A percentile compares a stretch with the other conserved stretches of the same genome.
These are phyloP conservation scores for Setaria italica DNA, from an alignment of 202 grass and related monocot genomes.

Conservation along the genomic window DNA sequence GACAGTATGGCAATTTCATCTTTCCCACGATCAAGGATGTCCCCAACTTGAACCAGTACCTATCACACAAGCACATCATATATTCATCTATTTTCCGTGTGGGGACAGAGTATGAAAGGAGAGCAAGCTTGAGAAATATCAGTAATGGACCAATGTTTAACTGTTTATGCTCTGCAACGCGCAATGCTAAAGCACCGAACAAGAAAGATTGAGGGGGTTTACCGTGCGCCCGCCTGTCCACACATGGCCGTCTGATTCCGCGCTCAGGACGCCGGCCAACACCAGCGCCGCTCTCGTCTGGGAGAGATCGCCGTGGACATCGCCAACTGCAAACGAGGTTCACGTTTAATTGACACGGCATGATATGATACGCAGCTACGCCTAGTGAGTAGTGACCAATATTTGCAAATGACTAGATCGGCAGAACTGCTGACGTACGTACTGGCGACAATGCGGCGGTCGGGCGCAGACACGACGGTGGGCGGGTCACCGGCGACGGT, in stretches of 20 bases:
- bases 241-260: slow-evolving; percentile 54
- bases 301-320: slow-evolving; percentile 89
- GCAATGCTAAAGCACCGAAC: slow-evolving; percentile 2
- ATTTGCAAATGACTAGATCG: background rate
- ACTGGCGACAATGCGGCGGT: slow-evolving; percentile 89
- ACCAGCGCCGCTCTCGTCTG: slow-evolving; percentile 75
- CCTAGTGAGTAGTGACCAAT: background rate
- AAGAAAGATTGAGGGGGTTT: background rate
- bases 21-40: slow-evolving; percentile 89
- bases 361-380: no score
- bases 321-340: slow-evolving; percentile 63
- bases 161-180: background rate
- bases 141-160: background rate
- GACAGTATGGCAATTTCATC: slow-evolving; percentile 95
- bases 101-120: no score
- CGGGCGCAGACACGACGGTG: slow-evolving; percentile 74
- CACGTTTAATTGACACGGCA: slow-evolving; percentile 6
- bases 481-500: slow-evolving; percentile 75
- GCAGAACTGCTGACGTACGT: slow-evolving; percentile 5
- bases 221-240: slow-evolving; percentile 90
- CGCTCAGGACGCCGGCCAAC: slow-evolving; percentile 77
- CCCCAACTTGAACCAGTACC: slow-evolving; percentile 92
- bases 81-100: background rate
- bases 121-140: background rate
- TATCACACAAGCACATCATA: slow-evolving; percentile 35